A percentile compares a stretch with the other conserved stretches of the same genome.
Evolutionary conservation across 2,329 filamentous ascomycete genomes (phyloP).

Genomic region (Dactylonectria estremocensis): DNA sequence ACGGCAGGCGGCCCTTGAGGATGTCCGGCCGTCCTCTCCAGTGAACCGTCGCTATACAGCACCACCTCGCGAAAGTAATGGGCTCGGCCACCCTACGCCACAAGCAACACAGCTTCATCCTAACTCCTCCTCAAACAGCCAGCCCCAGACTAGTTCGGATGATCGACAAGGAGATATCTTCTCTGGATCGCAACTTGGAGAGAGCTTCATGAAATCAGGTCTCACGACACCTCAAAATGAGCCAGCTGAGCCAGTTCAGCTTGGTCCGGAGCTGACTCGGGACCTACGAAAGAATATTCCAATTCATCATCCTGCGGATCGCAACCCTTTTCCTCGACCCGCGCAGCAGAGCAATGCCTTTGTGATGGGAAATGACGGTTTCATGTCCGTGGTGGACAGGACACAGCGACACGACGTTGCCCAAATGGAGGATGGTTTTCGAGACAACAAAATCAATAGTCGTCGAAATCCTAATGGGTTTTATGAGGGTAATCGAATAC

Average conservation of each 20-base stretch:
- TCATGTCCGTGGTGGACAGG: conserved; percentile 54
- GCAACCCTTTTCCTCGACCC: conserved; percentile 31
- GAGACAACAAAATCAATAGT: conserved; percentile 39
- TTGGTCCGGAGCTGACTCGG: conserved; percentile 43
- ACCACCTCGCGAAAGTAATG: conserved; percentile 47
- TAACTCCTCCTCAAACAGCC: conserved; percentile 41
- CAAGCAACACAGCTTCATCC: conserved; percentile 40
- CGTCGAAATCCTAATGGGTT: conserved; percentile 37
- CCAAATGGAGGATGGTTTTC: conserved; percentile 54
- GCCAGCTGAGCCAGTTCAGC: conserved; percentile 42
- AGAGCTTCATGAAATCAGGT: conserved; percentile 58
- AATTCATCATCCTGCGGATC: conserved; percentile 28
- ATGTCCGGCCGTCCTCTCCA: conserved; percentile 56
- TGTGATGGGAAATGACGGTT: conserved; percentile 55
- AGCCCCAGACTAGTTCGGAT: conserved; percentile 32
- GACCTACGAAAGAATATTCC: conserved; percentile 45
- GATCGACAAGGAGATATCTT: conserved; percentile 50
- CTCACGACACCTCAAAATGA: conserved; percentile 56
- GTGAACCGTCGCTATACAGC: conserved; percentile 48
- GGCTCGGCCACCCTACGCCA: conserved; percentile 43
- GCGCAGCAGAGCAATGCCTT: conserved; percentile 44
- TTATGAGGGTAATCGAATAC: conserved; percentile 35
- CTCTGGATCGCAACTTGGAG: conserved; percentile 57
- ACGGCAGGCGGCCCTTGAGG: conserved; percentile 51
- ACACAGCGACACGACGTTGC: conserved; percentile 43